Conservation (phyloP, 805 yeast species). For the Candida chilensis region DNA sequence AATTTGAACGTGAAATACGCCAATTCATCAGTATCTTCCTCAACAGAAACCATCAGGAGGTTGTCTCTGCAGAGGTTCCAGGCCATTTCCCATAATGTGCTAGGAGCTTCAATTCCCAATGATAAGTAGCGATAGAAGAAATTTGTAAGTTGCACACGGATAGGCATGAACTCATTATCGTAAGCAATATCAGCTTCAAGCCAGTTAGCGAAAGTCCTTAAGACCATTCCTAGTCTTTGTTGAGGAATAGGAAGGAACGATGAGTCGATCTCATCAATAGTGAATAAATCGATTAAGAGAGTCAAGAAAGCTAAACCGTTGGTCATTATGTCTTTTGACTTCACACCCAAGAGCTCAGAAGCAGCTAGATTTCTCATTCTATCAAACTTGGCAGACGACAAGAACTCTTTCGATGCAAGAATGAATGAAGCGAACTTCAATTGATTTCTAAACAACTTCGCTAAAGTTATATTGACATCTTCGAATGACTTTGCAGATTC, state of each 20-base stretch:
- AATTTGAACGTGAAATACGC: conserved; percentile 37
- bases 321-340: conserved; percentile 25
- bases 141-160: conserved; percentile 42
- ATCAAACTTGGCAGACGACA: conserved; percentile 27
- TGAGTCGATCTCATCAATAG: conserved; percentile 15
- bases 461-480: conserved; percentile 20
- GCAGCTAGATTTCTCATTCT: conserved; percentile 51
- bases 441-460: conserved; percentile 17
- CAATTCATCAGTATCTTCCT: conserved; percentile 32
- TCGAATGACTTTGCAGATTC: conserved; percentile 12
- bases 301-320: conserved; percentile 39
- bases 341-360: conserved; percentile 55
- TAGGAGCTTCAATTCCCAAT: conserved; percentile 10
- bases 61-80: conserved; percentile 31
- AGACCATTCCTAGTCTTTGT: conserved; percentile 56
- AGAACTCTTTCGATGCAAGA: conserved; percentile 20
- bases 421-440: conserved; percentile 23
- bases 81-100: conserved; percentile 26
- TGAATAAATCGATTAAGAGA: conserved; percentile 13
- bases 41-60: conserved; percentile 28
- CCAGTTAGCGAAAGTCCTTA: conserved; percentile 48
- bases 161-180: conserved; percentile 39
- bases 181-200: conserved; percentile 53
- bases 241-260: conserved; percentile 39
- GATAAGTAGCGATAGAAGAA: conserved; percentile 22